A percentile compares a stretch with the other conserved stretches of the same genome.
Evolutionary conservation across 805 yeast species (phyloP).

Genomic region (Maudiozyma turicensis): DNA sequence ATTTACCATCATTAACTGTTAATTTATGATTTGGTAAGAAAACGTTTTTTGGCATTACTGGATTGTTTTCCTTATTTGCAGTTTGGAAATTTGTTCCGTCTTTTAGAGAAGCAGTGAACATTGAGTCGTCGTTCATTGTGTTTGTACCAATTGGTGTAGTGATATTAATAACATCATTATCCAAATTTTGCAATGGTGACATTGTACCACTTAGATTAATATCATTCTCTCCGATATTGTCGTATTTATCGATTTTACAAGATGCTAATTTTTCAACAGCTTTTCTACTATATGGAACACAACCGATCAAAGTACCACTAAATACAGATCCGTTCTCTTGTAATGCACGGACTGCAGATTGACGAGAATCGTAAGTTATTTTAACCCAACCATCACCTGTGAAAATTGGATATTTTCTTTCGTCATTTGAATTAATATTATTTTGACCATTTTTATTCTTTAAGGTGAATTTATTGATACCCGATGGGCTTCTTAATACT

Average conservation of each 20-base stretch:
- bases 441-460: constrained; percentile 7
- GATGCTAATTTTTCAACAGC: constrained; percentile 50
- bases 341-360: constrained; percentile 73
- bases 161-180: neutral
- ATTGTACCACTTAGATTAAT: constrained; percentile 1
- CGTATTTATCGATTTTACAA: constrained; percentile 23
- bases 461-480: constrained; percentile 23
- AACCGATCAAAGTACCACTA: constrained; percentile 54
- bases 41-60: neutral
- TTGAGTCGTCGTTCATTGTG: no score
- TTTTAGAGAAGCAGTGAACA: no score
- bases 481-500: constrained; percentile 28
- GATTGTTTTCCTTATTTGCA: neutral
- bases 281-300: constrained; percentile 58
- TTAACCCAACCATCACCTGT: constrained; percentile 90
- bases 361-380: constrained; percentile 65
- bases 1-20: constrained; percentile 35
- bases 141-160: neutral
- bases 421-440: constrained; percentile 5
- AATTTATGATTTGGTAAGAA: constrained; percentile 23
- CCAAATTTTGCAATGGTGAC: neutral
- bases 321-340: constrained; percentile 71
- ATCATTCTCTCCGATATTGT: constrained; percentile 21
- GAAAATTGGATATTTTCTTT: constrained; percentile 51
- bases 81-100: no score